These are phyloP conservation scores for Boletus bicolor DNA, from an alignment of 768 basidiomycete genomes.

Conservation along the genomic window DNA sequence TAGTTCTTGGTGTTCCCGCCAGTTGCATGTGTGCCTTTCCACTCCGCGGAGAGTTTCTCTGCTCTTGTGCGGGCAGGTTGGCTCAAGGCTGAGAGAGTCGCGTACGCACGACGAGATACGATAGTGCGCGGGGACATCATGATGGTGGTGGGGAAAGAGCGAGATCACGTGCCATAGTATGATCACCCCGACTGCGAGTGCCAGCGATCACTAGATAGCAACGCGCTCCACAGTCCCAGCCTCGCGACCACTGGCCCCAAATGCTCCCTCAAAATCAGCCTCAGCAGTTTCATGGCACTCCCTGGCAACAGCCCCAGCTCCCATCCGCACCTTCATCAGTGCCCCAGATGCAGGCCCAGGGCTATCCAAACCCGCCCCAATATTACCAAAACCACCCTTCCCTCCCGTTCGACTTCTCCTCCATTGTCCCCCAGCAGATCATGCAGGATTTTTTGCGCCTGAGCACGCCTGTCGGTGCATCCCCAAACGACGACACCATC, in stretches of 20 bases:
- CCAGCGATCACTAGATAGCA: slow-evolving; percentile 8
- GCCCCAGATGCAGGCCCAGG: slow-evolving; percentile 20
- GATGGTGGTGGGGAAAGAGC: background rate
- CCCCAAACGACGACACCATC: slow-evolving; percentile 53
- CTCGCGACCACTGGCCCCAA: slow-evolving; percentile 23
- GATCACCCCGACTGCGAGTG: slow-evolving; percentile 6
- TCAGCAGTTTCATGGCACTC: slow-evolving; percentile 27
- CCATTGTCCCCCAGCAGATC: slow-evolving; percentile 46
- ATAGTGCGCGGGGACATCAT: slow-evolving; percentile 24
- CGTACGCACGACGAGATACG: slow-evolving; percentile 35
- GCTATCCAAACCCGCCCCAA: slow-evolving; percentile 16
- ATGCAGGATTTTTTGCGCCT: slow-evolving; percentile 55
- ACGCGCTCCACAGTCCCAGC: slow-evolving; percentile 16
- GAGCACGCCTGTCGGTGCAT: slow-evolving; percentile 49
- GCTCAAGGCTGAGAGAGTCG: slow-evolving; percentile 50
- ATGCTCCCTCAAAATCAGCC: slow-evolving; percentile 26
- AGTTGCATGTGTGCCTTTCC: slow-evolving; percentile 83
- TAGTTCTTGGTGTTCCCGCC: slow-evolving; percentile 92
- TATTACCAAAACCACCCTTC: slow-evolving; percentile 21
- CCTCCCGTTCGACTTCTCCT: slow-evolving; percentile 32
- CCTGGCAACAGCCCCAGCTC: slow-evolving; percentile 36
- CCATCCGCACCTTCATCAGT: slow-evolving; percentile 33
- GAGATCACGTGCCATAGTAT: slow-evolving; percentile 13
- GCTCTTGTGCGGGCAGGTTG: slow-evolving; percentile 58
- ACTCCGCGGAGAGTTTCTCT: slow-evolving; percentile 66